Base-by-base conservation (phyloP, 2,329 filamentous ascomycete genomes). In the Calonectria pseudoturangicola region DNA sequence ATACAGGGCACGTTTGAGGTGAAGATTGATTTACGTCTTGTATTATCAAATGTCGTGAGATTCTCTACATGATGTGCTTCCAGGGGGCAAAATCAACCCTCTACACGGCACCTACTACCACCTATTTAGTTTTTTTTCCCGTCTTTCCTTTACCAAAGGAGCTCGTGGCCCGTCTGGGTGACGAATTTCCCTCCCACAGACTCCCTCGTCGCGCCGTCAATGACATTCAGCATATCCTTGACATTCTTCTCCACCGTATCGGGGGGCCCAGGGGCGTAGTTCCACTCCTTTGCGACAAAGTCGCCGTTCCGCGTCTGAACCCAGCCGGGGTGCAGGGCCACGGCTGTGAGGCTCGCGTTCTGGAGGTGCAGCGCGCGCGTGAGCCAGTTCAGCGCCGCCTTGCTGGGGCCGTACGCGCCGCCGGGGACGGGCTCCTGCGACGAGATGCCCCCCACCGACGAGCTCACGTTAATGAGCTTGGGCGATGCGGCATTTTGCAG, bases 401-500 rank as follows among this genome's bases (percentile, higher is more conserved):
- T 56, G 51, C 51, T 56, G 18, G 51, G 51, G 8, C 51, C 51
- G 51, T 56, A 56, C 10, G 51, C 51, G 18, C 51, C 51, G 6
- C 51, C 51, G 28, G 51, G 51, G 30, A 56, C 51, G 16, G 51
- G 51, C 51, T 56, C 51, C 10, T 56, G 51, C 3, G 51, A 36
- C 10, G 18, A 3, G 30, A 56, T 56, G 6, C 51, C 51, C 3
- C 51, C 51, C 28, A 56, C 51, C 51, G 51, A 56, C 4, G 51
- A 56, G 10, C 16, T 56, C 18, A 56, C 30, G 15, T 36, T 56
- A 30, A 56, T 56, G 51, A 56, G 30, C 30, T 56, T 56, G 51
- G 51, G 51, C 51, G 51, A 36, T 56, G 51, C 30, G 51, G 51
- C 51, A 56, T 74, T 80, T n/a, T 81, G 73, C 28, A 89, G 75